Evolutionary conservation across 2,329 filamentous ascomycete species (phyloP), one percentile per base, ranked within the genome.

Genomic region (Paraconiothyrium sp.): DNA sequence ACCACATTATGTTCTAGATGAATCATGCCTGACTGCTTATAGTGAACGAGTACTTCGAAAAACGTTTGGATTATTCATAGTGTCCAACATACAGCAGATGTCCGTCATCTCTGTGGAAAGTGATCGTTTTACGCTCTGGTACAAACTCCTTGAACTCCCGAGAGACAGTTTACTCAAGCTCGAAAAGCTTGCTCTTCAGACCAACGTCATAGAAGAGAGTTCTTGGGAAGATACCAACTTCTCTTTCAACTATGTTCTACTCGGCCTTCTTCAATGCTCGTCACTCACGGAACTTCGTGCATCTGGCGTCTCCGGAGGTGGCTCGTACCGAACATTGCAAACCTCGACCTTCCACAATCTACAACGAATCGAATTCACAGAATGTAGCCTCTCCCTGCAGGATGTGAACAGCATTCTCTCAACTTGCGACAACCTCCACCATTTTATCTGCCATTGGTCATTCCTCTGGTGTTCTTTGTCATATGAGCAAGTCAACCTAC

Each of bases 371-470:
- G 69, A 73, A 10, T 57, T 76, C 0, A 67, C 59, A 1, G 55
- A 72, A 41, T 70, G 68, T 39, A 43, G 39, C 7, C 57, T 72
- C 0, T 54, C 58, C 1, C 41, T 72, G 4, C 8, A 62, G 0
- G 55, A 67, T 4, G 34, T 74, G 0, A 44, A 54, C 1, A 11
- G 60, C 0, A 10, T 74, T 0, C 43, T 65, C 6, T 35, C 16
- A 8, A 59, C 55, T 1, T 76, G 70, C 50, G 39, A 65, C 0
- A 54, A 56, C 2, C 43, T 76, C 5, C 64, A 59, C 35, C 64
- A 72, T 20, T 64, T 76, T 22, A 49, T 52, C 5, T 74, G 68
- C 46, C 54, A 56, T 13, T 76, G 73, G 74, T 51, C 61, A 0
- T 68, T 24, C 9, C 43, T 59, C 1, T 24, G n/a, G 27, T 39